phyloP scores from a whole-genome alignment of 768 basidiomycete species.

The Serendipita sp. region DNA sequence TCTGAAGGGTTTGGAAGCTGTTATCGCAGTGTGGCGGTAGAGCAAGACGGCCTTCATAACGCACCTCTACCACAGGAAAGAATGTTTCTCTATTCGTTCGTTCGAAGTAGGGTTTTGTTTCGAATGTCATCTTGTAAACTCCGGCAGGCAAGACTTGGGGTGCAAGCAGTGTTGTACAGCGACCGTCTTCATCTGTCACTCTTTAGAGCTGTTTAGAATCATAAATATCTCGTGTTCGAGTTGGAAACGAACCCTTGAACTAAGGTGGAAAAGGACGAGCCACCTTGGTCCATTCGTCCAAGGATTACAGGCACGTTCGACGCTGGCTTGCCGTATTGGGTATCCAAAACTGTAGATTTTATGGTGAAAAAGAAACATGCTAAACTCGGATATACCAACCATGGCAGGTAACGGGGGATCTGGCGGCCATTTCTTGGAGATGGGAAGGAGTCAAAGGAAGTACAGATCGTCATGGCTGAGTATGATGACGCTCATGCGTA shows the following conservation, averaged over 20 bases:
- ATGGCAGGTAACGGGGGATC: constrained; percentile 85
- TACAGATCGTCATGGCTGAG: too few relatives aligned
- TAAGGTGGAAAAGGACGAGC: constrained; percentile 34
- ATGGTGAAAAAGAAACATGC: not conserved
- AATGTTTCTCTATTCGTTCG: constrained; percentile 47
- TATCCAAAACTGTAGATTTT: constrained; percentile 56
- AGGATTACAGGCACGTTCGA: constrained; percentile 47
- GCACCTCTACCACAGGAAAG: constrained; percentile 83
- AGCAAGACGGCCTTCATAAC: constrained; percentile 7
- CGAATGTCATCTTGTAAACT: constrained; percentile 73
- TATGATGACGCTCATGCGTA: too few relatives aligned
- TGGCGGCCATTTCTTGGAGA: not conserved
- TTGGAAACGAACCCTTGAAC: constrained; percentile 38
- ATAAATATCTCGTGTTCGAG: constrained; percentile 7
- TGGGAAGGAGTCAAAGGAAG: too few relatives aligned
- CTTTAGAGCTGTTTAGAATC: constrained; percentile 22
- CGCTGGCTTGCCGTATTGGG: constrained; percentile 69
- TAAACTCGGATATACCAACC: constrained; percentile 26
- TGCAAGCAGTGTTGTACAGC: constrained; percentile 54
- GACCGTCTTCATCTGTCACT: constrained; percentile 62
- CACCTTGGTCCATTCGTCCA: constrained; percentile 16
- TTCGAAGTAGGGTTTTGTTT: constrained; percentile 69
- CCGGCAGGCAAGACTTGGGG: constrained; percentile 41
- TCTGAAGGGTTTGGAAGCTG: constrained; percentile 26
- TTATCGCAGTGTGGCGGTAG: not conserved